Evolutionary conservation across 495 filamentous ascomycete genomes (phyloP), one percentile per base, ranked within the genome.

Genomic region (Penicillium dipodomyicola): DNA sequence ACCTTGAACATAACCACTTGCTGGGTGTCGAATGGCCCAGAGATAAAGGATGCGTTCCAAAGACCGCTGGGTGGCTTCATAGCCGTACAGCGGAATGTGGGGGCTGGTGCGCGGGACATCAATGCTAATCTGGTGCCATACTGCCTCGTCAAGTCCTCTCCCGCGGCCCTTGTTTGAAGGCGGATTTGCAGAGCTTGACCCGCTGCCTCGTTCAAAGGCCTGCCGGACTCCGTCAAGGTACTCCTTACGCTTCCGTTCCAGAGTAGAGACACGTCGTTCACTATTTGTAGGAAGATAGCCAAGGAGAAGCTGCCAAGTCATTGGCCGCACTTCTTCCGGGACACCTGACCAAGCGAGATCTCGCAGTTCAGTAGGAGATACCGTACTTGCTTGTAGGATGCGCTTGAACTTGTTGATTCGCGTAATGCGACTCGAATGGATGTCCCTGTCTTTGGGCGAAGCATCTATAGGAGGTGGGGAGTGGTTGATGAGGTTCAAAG

Each of bases 111-210:
- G 88, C 8, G 94, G 94, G 20, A 98, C 95, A 69, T 98, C 94
- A 65, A 98, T 98, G 62, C 90, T 96, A 69, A 98, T 97, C 63
- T 98, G 94, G 70, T 98, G 94, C 94, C 94, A 98, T 49, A 98
- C 85, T 22, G 89, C 87, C 73, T 98, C 93, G 64, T 97, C 94
- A 22, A 98, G 77, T 8, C 94, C 94, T 64, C 92, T 79, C 27
- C 76, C 77, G 46, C 86, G 80, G 6, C 74, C 72, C 9, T 75
- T 70, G 20, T 62, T 70, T 10, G 75, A 66, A 33, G 71, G 76
- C 5, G 76, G 63, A 17, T 70, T 73, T 12, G 62, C 61, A 37
- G 60, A 60, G 59, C 46, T 65, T 51, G 60, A 43, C 14, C 67
- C 66, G 29, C 67, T 80, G 11, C 87, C 85, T 51, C 89, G 83